Evolutionary conservation across 2,329 filamentous ascomycete genomes (phyloP).

Genomic region (Hysterium pulicare): DNA sequence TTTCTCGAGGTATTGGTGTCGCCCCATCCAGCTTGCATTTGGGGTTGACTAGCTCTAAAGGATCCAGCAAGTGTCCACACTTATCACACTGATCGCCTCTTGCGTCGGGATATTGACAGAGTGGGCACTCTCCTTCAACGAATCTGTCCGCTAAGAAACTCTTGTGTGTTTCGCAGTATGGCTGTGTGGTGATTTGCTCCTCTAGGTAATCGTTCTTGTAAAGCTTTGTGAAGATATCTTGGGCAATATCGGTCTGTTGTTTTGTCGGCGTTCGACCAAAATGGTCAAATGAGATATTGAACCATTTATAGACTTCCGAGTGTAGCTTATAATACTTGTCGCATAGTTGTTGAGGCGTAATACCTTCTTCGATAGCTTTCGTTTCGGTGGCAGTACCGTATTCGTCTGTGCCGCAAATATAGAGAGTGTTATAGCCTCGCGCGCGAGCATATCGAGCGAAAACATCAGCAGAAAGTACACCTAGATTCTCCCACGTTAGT

Average conservation of each 20-base stretch:
- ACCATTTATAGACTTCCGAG: constrained; percentile 92
- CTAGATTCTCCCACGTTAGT: too few species aligned
- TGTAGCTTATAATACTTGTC: constrained; percentile 90
- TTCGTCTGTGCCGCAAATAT: constrained; percentile 85
- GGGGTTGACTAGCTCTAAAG: constrained; percentile 53
- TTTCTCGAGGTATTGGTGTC: constrained; percentile 73
- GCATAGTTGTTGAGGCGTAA: constrained; percentile 80
- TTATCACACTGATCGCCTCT: constrained; percentile 55
- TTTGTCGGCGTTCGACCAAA: constrained; percentile 89
- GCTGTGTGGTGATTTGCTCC: constrained; percentile 82
- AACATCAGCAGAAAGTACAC: constrained; percentile 81
- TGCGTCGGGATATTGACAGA: constrained; percentile 58
- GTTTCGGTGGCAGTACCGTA: constrained; percentile 96
- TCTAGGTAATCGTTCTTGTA: constrained; percentile 84
- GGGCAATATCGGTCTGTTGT: constrained; percentile 88
- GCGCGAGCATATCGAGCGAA: constrained; percentile 72
- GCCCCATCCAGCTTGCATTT: constrained; percentile 88
- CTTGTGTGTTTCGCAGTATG: constrained; percentile 74
- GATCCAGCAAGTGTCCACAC: constrained; percentile 47
- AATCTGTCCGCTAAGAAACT: constrained; percentile 55
- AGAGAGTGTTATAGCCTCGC: constrained; percentile 75
- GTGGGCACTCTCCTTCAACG: constrained; percentile 74
- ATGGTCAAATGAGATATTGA: constrained; percentile 89
- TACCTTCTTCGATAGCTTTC: constrained; percentile 83
- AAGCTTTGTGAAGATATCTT: constrained; percentile 85